Conservation (phyloP, 352 stramenopile species). For the Globisporangium rhizosaccharum region DNA sequence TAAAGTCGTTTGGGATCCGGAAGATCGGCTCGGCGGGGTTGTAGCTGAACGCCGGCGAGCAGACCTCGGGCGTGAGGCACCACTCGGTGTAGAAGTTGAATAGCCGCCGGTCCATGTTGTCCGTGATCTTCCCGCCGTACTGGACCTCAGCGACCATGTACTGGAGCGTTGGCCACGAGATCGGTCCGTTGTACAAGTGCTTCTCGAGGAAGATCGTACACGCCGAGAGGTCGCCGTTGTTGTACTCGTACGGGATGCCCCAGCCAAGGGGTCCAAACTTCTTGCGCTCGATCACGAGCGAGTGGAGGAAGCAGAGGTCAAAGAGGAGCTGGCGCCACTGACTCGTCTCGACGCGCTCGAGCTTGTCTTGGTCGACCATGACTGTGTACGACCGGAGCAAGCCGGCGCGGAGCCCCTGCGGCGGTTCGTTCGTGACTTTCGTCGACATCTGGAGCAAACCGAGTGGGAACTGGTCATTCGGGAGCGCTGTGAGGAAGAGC, state of each 20-base stretch:
- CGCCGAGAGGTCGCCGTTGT: conserved; percentile 96
- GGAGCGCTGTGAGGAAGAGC: conserved; percentile 96
- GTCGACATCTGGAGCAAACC: conserved; percentile 98
- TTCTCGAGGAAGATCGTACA: conserved; percentile 99
- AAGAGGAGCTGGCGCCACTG: conserved; percentile 97
- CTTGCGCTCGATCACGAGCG: conserved; percentile 96
- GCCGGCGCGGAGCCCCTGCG: conserved; percentile 92
- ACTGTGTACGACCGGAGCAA: conserved; percentile 96
- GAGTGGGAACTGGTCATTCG: conserved; percentile 95
- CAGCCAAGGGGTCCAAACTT: conserved; percentile 98
- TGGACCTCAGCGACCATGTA: conserved; percentile 99
- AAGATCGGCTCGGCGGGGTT: conserved; percentile 94
- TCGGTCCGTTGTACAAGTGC: conserved; percentile 97
- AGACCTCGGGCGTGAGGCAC: conserved; percentile 90
- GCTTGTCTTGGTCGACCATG: conserved; percentile 98
- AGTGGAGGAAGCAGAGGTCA: conserved; percentile 97
- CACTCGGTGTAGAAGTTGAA: conserved; percentile 98
- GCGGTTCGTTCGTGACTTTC: conserved; percentile 98
- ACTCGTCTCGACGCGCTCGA: conserved; percentile 94
- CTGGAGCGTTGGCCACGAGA: conserved; percentile 97
- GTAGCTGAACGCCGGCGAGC: conserved; percentile 89
- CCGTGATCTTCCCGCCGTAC: conserved; percentile 99
- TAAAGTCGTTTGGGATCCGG: conserved; percentile 96
- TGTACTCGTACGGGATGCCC: conserved; percentile 99
- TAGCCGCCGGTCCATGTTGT: conserved; percentile 96